Conservation (phyloP, 305 asterid species). For the Solanum hybrid region DNA sequence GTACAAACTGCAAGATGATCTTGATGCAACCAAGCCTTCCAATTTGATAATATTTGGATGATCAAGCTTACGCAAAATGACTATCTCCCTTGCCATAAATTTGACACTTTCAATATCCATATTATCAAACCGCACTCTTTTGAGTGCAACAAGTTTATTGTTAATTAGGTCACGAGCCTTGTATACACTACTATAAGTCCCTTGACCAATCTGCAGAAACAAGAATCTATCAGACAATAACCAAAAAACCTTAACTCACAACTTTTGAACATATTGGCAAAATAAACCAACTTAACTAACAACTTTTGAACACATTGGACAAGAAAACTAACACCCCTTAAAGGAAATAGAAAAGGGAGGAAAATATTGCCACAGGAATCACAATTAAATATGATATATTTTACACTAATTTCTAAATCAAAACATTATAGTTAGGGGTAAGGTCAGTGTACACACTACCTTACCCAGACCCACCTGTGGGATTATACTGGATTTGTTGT, state of each 20-base stretch:
- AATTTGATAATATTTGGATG: slow-evolving; percentile 23
- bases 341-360: background rate
- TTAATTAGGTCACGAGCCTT: slow-evolving; percentile 12
- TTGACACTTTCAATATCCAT: slow-evolving; percentile 16
- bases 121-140: slow-evolving; percentile 16
- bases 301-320: background rate
- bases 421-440: background rate
- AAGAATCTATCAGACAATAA: slow-evolving; percentile 35
- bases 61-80: slow-evolving; percentile 14
- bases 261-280: background rate
- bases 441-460: background rate
- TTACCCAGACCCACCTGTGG: background rate
- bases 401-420: background rate
- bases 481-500: background rate
- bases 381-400: background rate
- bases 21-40: slow-evolving; percentile 15
- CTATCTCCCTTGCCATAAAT: slow-evolving; percentile 25
- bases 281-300: background rate
- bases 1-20: slow-evolving; percentile 8
- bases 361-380: background rate
- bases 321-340: background rate
- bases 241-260: slow-evolving; percentile 14
- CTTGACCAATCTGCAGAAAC: slow-evolving; percentile 27
- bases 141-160: slow-evolving; percentile 15
- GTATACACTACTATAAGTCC: slow-evolving; percentile 19